These are phyloP conservation scores for Elaeagnus macrophylla DNA, from an alignment of 306 rosid species.

Conservation along the genomic window DNA sequence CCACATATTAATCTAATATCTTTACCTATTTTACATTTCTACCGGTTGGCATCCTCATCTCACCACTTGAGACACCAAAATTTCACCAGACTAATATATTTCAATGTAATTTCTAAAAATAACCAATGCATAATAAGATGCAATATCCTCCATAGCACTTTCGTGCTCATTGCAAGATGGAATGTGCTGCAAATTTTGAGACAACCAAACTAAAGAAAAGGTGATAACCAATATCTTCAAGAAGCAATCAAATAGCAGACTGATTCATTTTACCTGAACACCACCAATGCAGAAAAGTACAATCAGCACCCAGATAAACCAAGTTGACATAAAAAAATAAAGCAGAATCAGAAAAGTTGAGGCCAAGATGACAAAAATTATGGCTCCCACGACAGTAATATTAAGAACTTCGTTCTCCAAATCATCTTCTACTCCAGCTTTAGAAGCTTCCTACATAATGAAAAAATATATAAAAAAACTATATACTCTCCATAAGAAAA, in stretches of 20 bases:
- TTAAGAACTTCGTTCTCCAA: conserved; percentile 58
- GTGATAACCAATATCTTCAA: background rate
- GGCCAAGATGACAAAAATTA: conserved; percentile 69
- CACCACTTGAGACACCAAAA: no score
- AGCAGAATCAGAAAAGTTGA: conserved; percentile 75
- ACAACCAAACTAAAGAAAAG: no score
- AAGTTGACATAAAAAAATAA: conserved; percentile 87
- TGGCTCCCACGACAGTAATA: conserved; percentile 73
- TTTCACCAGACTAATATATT: no score
- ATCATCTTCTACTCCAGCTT: conserved; percentile 29
- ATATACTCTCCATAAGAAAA: background rate
- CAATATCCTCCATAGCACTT: no score
- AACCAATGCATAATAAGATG: no score
- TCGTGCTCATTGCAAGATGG: no score
- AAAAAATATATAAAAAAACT: background rate
- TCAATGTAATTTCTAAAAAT: no score
- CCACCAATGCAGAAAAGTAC: conserved; percentile 91
- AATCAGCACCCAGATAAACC: conserved; percentile 92
- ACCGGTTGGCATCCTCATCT: no score
- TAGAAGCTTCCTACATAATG: conserved; percentile 47
- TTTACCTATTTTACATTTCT: no score
- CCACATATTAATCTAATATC: no score
- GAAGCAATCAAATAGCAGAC: conserved; percentile 4
- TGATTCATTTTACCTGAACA: conserved; percentile 48
- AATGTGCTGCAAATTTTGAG: no score